phyloP scores from a whole-genome alignment of 495 filamentous ascomycete genomes.

The Aspergillus heteromorphus region DNA sequence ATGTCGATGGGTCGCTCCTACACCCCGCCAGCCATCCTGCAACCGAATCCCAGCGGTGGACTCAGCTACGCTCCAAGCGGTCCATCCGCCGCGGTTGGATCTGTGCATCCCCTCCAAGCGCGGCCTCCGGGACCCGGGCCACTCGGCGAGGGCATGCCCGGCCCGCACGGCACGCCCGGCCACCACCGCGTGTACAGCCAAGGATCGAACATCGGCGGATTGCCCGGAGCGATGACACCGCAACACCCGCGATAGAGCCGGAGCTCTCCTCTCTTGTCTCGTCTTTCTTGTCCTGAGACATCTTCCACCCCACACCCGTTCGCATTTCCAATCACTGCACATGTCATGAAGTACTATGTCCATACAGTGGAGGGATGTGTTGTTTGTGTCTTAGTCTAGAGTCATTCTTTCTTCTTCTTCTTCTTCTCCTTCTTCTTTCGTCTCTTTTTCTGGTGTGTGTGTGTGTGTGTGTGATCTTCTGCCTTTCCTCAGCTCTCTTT shows the following conservation, averaged over 20 bases:
- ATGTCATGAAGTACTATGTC: neutral
- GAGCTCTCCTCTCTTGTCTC: neutral
- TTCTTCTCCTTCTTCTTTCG: neutral
- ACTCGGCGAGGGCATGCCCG: slow-evolving; percentile 15
- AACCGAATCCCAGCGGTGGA: slow-evolving; percentile 25
- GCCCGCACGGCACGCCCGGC: slow-evolving; percentile 16
- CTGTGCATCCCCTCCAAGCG: slow-evolving; percentile 29
- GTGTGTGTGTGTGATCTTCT: no score
- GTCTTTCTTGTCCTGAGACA: no score
- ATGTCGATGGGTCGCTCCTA: slow-evolving; percentile 36
- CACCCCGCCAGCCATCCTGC: slow-evolving; percentile 34
- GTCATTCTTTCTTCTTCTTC: neutral
- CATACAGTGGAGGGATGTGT: slow-evolving; percentile 1
- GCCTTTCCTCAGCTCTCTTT: neutral
- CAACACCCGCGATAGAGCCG: slow-evolving; percentile 29
- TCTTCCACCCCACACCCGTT: no score
- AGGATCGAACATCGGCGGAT: slow-evolving; percentile 25
- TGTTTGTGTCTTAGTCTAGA: slow-evolving; percentile 12
- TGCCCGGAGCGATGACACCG: slow-evolving; percentile 24
- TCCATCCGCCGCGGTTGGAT: slow-evolving; percentile 20
- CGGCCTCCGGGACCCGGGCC: slow-evolving; percentile 27
- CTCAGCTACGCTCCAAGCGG: slow-evolving; percentile 30
- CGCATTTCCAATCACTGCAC: no score
- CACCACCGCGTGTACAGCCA: slow-evolving; percentile 45
- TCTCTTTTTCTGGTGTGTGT: no score